Evolutionary conservation across 1,139 yeast species (phyloP), one percentile per base, ranked within the genome.

Genomic region (Kluyveromyces sp.): DNA sequence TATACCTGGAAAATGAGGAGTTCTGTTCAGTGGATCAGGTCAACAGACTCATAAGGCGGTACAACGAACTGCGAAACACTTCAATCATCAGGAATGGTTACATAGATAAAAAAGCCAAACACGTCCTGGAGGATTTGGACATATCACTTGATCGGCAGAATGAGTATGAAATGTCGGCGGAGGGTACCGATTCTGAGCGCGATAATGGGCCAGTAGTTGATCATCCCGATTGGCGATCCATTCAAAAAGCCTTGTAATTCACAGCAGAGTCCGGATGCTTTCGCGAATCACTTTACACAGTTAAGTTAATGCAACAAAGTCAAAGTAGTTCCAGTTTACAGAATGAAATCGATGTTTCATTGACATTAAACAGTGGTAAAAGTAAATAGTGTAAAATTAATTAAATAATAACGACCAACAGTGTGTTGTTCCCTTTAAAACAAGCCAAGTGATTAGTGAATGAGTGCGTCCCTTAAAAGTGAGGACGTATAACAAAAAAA

Each of bases 1-100:
- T 60, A 18, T 57, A 57, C 44, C 46, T 53, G 12, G 56, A 51
- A 6, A 53, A 56, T 41, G 61, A 58, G 40, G 56, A 57, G 36
- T 44, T 46, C 34, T 50, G 56, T 38, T 58, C 62, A 15, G 36
- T 46, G 31, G 58, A 56, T 19, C 46, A 49, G 26, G 47, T 57
- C 1, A 42, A 42, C 16, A 45, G 46, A 25, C 25, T 53, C 11
- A 30, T 46, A 3, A 28, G 41, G 11, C 38, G 39, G n/a, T 43
- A 33, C 19, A 44, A 38, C 25, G 49, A 40, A 13, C 30, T 30
- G 17, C 37, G 44, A 13, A 26, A 40, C 15, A 44, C 42, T 25
- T 34, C 48, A 13, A 38, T 42, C 12, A 48, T 52, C 12, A 46
- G 59, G 33, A 40, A 50, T 12, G 41, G 45, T 3, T 55, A 55